Base-by-base conservation (phyloP, 1,139 yeast species). In the Saccharomyces uvarum region DNA sequence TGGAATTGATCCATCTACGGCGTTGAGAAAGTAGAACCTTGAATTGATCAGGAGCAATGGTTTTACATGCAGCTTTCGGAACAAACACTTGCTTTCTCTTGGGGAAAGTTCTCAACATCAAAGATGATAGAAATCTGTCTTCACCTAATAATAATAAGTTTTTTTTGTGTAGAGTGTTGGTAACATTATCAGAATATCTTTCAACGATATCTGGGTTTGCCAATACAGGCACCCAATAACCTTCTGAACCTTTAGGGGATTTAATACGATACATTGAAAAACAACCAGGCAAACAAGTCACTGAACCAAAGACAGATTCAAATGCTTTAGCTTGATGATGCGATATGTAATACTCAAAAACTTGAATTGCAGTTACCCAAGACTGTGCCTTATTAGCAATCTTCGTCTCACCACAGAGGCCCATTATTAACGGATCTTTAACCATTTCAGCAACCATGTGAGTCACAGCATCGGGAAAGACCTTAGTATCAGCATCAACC, bases 1-100 rank as follows among this genome's bases (percentile, higher is more conserved):
- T 93, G 2, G 98, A 90, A 72, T 93, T 93, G 65, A 93, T 93
- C 99, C 99, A 93, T 70, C 99, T 88, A 73, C 99, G 88, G 70
- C 99, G 85, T 71, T 93, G 99, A 1, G 98, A 91, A 54, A 93
- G 75, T 63, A 93, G 75, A 48, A 91, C 96, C 59, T 73, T 77
- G 70, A 93, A 90, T 55, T 78, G 77, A 61, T 86, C 89, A 0
- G 99, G 99, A 19, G 87, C 98, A 61, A 90, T 74, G 1, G 99
- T 93, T 70, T 90, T 90, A 76, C 98, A 93, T 11, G 89, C 96
- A 13, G 98, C 99, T 71, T 90, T 91, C 1, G 98, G 89, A 7
- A 93, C 86, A 69, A 93, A 93, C n/a, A 91, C 74, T 72, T 88
- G 97, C 62, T 87, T 89, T 70, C 99, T 81, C 69, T 83, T 88